Percentiles rank a stretch among this genome's conserved stretches.
Conservation (phyloP, 768 basidiomycete genomes). For the Suillus occidentalis region DNA sequence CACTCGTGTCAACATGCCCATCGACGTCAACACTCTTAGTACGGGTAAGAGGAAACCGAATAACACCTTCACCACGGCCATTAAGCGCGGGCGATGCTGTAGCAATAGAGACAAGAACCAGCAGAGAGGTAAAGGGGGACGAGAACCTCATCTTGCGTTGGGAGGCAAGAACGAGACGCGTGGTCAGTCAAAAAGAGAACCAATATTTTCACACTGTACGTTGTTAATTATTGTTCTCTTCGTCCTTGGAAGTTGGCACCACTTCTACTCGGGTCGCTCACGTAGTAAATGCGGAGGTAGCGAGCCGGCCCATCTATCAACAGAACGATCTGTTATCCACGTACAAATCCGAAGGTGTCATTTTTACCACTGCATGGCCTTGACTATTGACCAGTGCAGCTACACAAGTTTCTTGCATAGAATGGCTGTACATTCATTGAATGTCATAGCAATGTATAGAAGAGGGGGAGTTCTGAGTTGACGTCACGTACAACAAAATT, state of each 20-base stretch:
- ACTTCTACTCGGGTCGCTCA: neutral
- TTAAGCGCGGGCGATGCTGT: neutral
- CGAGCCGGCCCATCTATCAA: neutral
- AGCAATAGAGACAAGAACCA: neutral
- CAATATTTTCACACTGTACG: neutral
- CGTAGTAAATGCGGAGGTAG: neutral
- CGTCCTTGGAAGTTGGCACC: neutral
- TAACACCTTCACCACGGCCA: no score
- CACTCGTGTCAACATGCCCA: neutral
- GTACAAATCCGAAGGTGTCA: neutral
- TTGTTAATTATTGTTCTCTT: neutral
- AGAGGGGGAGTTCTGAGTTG: neutral
- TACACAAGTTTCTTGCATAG: neutral
- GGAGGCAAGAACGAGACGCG: neutral
- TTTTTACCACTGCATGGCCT: neutral
- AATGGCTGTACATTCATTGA: neutral
- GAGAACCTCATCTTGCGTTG: neutral
- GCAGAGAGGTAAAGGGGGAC: neutral
- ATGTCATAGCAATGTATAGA: neutral
- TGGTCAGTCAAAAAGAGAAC: neutral
- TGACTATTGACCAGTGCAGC: neutral
- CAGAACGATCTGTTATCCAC: neutral
- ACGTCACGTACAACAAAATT: neutral
- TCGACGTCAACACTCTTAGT: neutral
- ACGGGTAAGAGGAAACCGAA: neutral